Base-by-base conservation (phyloP, 2,329 filamentous ascomycete genomes). In the Didymella glomerata region DNA sequence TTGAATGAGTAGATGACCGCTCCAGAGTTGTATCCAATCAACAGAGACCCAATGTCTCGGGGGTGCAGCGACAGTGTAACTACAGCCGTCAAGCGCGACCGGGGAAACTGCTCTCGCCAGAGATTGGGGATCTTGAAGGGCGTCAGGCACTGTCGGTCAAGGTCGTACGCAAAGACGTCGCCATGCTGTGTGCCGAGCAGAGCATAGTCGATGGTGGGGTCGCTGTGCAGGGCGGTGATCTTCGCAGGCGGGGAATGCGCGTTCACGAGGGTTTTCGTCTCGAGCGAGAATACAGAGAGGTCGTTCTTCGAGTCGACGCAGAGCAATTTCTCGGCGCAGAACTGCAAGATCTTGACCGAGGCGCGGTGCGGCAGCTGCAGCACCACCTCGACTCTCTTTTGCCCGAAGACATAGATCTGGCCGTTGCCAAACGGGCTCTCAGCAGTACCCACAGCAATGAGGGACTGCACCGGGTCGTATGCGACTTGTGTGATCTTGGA, bases 1-100 rank as follows among this genome's bases (percentile, higher is more conserved):
- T 99, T 98, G 83, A 99, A 96, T 2, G 92, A 96, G 78, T 96
- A 99, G 60, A 95, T 85, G 46, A 92, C 92, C 6, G 91, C 93
- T 14, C 95, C 95, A 66, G 94, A 87, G 0, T 87, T 87, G 76
- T 98, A 99, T n/a, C 90, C 93, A 57, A 99, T 90, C 57, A 99
- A 79, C 25, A 99, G 82, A 70, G 92, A 93, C 4, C 95, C 95
- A 65, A 98, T 91, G 74, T 99, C 95, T 68, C 93, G 86, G 2
- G 95, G 93, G 71, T 98, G 95, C 67, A 98, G 84, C 60, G 92
- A 87, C 71, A 99, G 81, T 16, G 89, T 90, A 18, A 97, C 85
- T 32, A 98, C 82, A 1, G 86, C 84, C 13, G 85, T 81, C 11
- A 88, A 78, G 48, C 88, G 84, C 10, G 88, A 86, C 54, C 85